Percentiles rank a stretch among this genome's conserved stretches.
Conservation (phyloP, 352 stramenopile genomes). For the Pythium apleroticum region DNA sequence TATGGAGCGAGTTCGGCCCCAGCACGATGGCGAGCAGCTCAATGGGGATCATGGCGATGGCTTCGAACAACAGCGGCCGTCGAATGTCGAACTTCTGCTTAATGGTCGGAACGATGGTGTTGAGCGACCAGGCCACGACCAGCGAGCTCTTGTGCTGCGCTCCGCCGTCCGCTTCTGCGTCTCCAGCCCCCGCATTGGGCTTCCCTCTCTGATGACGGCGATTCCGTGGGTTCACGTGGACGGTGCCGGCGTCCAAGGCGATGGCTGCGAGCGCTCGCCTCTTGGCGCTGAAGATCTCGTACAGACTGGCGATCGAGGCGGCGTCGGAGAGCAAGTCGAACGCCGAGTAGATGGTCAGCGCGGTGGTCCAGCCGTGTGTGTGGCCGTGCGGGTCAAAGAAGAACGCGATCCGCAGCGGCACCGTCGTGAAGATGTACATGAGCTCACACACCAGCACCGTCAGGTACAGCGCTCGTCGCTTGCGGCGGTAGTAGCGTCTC, state of each 20-base stretch:
- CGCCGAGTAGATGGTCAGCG: slow-evolving; percentile 46
- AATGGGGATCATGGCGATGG: slow-evolving; percentile 47
- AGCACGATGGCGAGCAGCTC: slow-evolving; percentile 45
- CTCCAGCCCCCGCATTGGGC: neutral
- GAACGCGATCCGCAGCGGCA: slow-evolving; percentile 43
- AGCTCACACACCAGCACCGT: slow-evolving; percentile 30
- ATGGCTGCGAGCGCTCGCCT: slow-evolving; percentile 42
- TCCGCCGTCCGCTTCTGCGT: slow-evolving; percentile 9
- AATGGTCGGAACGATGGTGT: slow-evolving; percentile 46
- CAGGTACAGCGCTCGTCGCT: slow-evolving; percentile 24
- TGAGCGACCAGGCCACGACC: slow-evolving; percentile 59
- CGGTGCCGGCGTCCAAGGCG: slow-evolving; percentile 24
- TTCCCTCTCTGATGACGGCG: slow-evolving; percentile 15
- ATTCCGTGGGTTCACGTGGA: slow-evolving; percentile 26
- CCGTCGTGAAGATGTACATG: slow-evolving; percentile 40
- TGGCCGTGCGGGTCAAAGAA: slow-evolving; percentile 43
- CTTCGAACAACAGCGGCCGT: slow-evolving; percentile 42
- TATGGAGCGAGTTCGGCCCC: slow-evolving; percentile 53
- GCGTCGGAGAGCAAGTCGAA: slow-evolving; percentile 57
- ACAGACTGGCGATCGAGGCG: slow-evolving; percentile 40
- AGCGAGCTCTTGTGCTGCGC: slow-evolving; percentile 23
- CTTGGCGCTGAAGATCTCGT: slow-evolving; percentile 49
- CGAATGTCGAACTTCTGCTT: slow-evolving; percentile 36
- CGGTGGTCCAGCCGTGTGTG: slow-evolving; percentile 37
- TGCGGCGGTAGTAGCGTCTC: slow-evolving; percentile 18